These are phyloP conservation scores for Lathyrus tuberosus DNA, from an alignment of 306 rosid genomes.

Conservation along the genomic window DNA sequence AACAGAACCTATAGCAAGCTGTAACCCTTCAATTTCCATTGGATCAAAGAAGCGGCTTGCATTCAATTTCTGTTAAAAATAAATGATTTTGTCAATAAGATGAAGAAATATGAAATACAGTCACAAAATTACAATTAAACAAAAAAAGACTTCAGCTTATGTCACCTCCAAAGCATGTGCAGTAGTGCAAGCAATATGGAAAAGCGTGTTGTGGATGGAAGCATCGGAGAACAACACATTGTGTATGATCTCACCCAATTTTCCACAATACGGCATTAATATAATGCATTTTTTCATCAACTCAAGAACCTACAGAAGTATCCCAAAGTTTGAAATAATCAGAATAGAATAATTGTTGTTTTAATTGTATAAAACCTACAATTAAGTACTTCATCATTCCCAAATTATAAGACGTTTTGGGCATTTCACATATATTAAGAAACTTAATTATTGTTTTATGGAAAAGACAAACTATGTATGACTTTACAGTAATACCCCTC, in stretches of 20 bases:
- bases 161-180: slow-evolving; percentile 78
- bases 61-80: slow-evolving; percentile 62
- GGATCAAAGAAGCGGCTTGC: slow-evolving; percentile 72
- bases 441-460: no score
- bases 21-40: slow-evolving; percentile 84
- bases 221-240: slow-evolving; percentile 75
- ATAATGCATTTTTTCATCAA: slow-evolving; percentile 71
- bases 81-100: slow-evolving; percentile 36
- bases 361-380: slow-evolving; percentile 22
- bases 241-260: slow-evolving; percentile 60
- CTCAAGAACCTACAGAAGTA: slow-evolving; percentile 77
- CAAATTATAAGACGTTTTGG: no score
- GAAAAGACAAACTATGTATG: no score
- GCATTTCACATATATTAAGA: no score
- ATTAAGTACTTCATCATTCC: no score
- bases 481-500: no score
- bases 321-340: slow-evolving; percentile 35
- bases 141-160: slow-evolving; percentile 27
- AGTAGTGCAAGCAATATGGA: slow-evolving; percentile 77
- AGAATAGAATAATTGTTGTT: slow-evolving; percentile 19
- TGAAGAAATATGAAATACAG: slow-evolving; percentile 30
- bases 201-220: slow-evolving; percentile 77
- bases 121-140: slow-evolving; percentile 32
- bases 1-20: slow-evolving; percentile 68
- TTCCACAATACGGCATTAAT: slow-evolving; percentile 53